These are phyloP conservation scores for Harringtonia aguacate DNA, from an alignment of 2,329 filamentous ascomycete species.

Conservation along the genomic window DNA sequence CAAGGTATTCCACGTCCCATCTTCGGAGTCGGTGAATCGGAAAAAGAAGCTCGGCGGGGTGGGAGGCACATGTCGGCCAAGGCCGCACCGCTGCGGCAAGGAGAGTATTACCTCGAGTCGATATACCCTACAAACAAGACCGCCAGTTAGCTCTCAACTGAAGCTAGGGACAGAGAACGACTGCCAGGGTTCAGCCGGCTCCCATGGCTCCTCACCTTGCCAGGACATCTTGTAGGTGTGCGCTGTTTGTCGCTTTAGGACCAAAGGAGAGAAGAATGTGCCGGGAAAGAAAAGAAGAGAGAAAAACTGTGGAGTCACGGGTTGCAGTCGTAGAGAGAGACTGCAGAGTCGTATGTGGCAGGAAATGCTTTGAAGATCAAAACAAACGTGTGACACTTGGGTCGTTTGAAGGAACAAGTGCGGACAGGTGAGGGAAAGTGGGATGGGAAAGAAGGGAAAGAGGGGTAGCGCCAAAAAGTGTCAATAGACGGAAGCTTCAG, in stretches of 20 bases:
- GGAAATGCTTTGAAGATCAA: neutral
- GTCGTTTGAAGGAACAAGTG: constrained; percentile 1
- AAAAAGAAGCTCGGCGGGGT: neutral
- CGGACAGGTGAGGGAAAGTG: neutral
- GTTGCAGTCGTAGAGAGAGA: neutral
- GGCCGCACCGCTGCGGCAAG: neutral
- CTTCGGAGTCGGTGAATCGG: neutral
- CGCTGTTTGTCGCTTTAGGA: neutral
- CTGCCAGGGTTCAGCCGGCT: too few relatives aligned
- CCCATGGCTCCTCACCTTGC: too few relatives aligned
- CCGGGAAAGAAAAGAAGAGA: neutral
- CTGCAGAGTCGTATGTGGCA: neutral
- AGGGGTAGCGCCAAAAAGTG: constrained; percentile 1
- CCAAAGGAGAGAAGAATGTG: neutral
- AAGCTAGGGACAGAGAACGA: neutral
- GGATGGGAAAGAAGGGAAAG: constrained; percentile 2
- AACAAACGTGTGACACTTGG: constrained; percentile 8
- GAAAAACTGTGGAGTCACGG: neutral
- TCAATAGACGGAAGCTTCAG: too few relatives aligned
- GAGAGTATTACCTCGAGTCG: constrained; percentile 10
- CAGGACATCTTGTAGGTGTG: constrained; percentile 11
- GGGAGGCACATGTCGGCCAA: neutral
- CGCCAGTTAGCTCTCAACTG: neutral
- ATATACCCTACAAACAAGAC: constrained; percentile 5
- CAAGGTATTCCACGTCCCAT: neutral